These are phyloP conservation scores for Dryas alaskensis DNA, from an alignment of 306 rosid species.

Conservation along the genomic window DNA sequence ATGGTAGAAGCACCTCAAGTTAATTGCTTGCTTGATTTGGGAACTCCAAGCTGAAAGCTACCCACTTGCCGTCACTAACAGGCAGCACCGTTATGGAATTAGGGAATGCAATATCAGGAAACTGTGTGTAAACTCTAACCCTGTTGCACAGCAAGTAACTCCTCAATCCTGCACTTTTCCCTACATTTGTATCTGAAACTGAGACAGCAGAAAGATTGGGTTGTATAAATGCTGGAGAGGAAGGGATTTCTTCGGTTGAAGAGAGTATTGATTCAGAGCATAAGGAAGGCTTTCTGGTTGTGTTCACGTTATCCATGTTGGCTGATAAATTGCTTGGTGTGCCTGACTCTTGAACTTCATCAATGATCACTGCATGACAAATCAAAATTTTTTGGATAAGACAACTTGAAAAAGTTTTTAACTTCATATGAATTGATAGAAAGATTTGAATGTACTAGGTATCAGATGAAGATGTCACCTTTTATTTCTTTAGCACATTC, in stretches of 20 bases:
- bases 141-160: conserved; percentile 42
- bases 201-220: conserved; percentile 15
- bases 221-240: conserved; percentile 12
- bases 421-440: not conserved
- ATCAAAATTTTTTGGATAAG: not conserved
- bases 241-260: conserved; percentile 14
- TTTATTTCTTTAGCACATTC: conserved; percentile 9
- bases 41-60: conserved; percentile 43
- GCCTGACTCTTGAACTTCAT: conserved; percentile 25
- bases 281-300: conserved; percentile 6
- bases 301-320: conserved; percentile 15
- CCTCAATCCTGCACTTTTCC: not conserved
- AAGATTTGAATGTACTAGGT: not conserved
- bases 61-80: conserved; percentile 44
- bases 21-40: conserved; percentile 35
- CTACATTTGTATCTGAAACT: conserved; percentile 18
- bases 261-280: not conserved
- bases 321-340: conserved; percentile 4
- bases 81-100: conserved; percentile 34
- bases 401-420: not conserved
- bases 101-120: conserved; percentile 35
- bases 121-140: conserved; percentile 43
- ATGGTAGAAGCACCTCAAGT: conserved; percentile 9
- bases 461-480: conserved; percentile 14
- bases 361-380: conserved; percentile 3